These are phyloP conservation scores for Diplodia scrobiculata DNA, from an alignment of 2,329 filamentous ascomycete species.

Conservation along the genomic window DNA sequence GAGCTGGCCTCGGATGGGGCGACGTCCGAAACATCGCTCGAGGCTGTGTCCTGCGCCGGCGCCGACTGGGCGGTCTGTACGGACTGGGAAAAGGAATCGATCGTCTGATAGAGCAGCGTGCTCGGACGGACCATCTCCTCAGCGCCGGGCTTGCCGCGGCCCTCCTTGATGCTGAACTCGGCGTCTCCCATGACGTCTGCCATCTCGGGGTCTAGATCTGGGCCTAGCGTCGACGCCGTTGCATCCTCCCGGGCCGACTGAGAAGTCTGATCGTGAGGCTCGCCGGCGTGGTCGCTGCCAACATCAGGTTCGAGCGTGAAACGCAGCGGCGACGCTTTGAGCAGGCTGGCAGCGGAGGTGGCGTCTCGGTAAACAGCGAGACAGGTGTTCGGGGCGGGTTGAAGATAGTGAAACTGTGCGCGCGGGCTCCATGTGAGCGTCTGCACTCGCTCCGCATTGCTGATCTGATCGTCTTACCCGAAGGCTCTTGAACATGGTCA, in stretches of 20 bases:
- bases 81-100: background rate
- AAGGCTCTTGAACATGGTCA: conserved; percentile 53
- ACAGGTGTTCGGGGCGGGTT: conserved; percentile 47
- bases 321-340: conserved; percentile 51
- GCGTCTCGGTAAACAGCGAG: conserved; percentile 52
- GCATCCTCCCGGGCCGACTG: background rate
- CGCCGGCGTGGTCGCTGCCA: conserved; percentile 18
- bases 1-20: conserved; percentile 29
- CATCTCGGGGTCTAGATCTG: background rate
- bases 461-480: conserved; percentile 38
- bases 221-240: background rate
- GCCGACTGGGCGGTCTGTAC: background rate
- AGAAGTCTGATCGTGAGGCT: conserved; percentile 9
- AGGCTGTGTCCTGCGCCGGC: background rate
- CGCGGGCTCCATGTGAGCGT: conserved; percentile 28
- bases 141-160: conserved; percentile 33
- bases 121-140: conserved; percentile 41
- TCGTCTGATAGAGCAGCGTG: conserved; percentile 31
- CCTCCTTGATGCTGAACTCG: conserved; percentile 22
- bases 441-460: conserved; percentile 18
- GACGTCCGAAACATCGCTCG: conserved; percentile 19
- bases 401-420: conserved; percentile 43
- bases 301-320: conserved; percentile 48
- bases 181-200: conserved; percentile 32
- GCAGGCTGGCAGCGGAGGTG: conserved; percentile 46